A percentile compares a stretch with the other conserved stretches of the same genome.
phyloP scores from a whole-genome alignment of 257 asterid species.

The Striga asiatica region DNA sequence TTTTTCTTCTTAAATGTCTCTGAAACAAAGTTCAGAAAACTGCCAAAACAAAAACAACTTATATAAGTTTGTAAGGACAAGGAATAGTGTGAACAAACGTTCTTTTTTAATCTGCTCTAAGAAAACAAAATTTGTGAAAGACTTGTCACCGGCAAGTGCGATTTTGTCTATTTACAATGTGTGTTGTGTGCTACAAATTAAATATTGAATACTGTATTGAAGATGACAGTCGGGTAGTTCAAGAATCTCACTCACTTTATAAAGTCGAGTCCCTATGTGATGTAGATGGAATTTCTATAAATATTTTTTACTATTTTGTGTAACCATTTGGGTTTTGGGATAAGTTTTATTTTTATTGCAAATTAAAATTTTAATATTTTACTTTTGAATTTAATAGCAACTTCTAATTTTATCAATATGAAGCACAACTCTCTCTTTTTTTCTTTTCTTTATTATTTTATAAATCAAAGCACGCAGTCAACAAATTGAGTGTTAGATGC shows the following conservation, averaged over 20 bases:
- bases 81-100: neutral
- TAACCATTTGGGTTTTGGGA: neutral
- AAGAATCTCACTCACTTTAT: neutral
- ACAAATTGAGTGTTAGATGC: too few relatives aligned
- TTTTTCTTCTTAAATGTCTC: too few relatives aligned
- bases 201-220: constrained; percentile 5
- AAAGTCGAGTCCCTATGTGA: neutral
- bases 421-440: too few relatives aligned
- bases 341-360: too few relatives aligned
- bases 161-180: constrained; percentile 8
- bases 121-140: constrained; percentile 11
- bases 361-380: too few relatives aligned
- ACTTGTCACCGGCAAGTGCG: constrained; percentile 4
- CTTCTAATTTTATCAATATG: too few relatives aligned
- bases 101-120: too few relatives aligned
- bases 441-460: too few relatives aligned
- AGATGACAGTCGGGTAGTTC: constrained; percentile 10
- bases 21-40: neutral
- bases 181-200: neutral
- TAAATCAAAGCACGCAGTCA: too few relatives aligned
- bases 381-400: too few relatives aligned
- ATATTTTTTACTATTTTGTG: too few relatives aligned
- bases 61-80: neutral
- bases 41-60: neutral
- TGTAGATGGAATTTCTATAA: neutral